Conservation (phyloP, 1,284 basidiomycete species). For the Cutaneotrichosporon arboriforme region DNA sequence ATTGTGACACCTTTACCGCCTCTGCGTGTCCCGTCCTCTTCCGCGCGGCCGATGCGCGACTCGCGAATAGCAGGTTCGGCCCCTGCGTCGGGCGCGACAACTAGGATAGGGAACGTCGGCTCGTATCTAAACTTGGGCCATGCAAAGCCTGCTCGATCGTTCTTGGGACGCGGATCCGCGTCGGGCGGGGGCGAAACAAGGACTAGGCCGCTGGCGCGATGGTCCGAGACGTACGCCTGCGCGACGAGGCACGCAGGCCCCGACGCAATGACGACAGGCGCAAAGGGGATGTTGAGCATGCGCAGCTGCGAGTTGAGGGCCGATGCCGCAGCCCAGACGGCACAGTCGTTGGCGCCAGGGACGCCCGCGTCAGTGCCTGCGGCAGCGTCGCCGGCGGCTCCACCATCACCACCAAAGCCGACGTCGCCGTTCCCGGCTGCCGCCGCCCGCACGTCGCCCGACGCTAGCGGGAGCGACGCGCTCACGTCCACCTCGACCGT, state of each 20-base stretch:
- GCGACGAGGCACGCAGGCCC: constrained; percentile 54
- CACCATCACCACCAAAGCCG: neutral
- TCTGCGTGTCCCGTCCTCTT: constrained; percentile 26
- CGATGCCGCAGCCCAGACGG: constrained; percentile 19
- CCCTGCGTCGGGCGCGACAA: constrained; percentile 27
- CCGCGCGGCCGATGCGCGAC: constrained; percentile 23
- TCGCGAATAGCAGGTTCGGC: constrained; percentile 4
- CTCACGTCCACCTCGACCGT: constrained; percentile 56
- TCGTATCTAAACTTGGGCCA: constrained; percentile 59
- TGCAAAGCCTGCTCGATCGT: constrained; percentile 11
- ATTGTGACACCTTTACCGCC: constrained; percentile 42
- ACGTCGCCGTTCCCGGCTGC: too few species aligned
- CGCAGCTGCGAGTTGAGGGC: constrained; percentile 37
- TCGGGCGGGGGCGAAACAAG: constrained; percentile 56
- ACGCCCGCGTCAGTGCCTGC: neutral
- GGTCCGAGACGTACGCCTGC: constrained; percentile 62
- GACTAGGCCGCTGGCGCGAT: constrained; percentile 59
- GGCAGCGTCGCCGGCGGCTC: neutral
- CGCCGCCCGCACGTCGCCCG: too few species aligned
- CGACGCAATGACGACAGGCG: constrained; percentile 59
- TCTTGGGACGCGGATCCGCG: constrained; percentile 27
- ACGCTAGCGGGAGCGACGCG: constrained; percentile 15
- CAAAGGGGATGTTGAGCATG: constrained; percentile 56
- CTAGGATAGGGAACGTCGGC: constrained; percentile 59
- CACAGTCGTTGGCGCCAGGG: too few species aligned